Evolutionary conservation across 345 rosid species (phyloP).

Genomic region (Brassica carinata): DNA sequence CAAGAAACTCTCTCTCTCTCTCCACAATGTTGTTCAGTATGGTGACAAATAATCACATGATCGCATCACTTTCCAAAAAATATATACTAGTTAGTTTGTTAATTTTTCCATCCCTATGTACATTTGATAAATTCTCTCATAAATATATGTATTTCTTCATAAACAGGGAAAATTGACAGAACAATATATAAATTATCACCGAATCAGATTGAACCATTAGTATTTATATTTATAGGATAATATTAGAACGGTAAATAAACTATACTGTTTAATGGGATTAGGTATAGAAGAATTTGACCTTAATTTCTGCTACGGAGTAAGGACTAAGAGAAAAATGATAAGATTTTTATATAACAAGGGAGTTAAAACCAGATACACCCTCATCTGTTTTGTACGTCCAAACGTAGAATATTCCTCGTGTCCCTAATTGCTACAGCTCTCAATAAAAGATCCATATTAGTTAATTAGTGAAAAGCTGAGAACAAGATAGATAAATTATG

Average conservation of each 20-base stretch:
- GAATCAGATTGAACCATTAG: background rate
- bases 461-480: constrained; percentile 22
- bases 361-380: background rate
- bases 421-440: constrained; percentile 14
- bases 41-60: too few species aligned
- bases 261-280: too few species aligned
- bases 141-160: too few species aligned
- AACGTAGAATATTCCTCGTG: constrained; percentile 37
- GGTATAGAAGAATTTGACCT: background rate
- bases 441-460: constrained; percentile 31
- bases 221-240: too few species aligned
- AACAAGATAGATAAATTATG: constrained; percentile 12
- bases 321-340: background rate
- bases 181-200: background rate
- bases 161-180: background rate
- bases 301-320: background rate
- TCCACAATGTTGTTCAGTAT: too few species aligned
- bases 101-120: too few species aligned
- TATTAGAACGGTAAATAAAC: background rate
- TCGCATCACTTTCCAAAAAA: too few species aligned
- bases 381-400: constrained; percentile 1
- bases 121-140: too few species aligned
- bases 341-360: background rate
- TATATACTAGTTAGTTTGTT: too few species aligned
- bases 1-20: too few species aligned